phyloP scores from a whole-genome alignment of 306 rosid species.

The Elaeagnus macrophylla region DNA sequence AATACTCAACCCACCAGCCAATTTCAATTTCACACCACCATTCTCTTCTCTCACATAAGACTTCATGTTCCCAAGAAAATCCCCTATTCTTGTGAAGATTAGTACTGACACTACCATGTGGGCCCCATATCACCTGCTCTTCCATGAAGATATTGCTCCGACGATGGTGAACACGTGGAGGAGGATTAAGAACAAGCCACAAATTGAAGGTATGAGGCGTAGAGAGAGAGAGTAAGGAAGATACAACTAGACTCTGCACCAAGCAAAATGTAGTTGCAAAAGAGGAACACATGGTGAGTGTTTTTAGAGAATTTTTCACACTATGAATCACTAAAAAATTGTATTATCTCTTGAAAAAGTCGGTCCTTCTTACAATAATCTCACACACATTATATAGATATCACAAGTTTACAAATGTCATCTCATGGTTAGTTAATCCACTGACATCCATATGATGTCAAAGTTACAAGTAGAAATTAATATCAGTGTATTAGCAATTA shows the following conservation, averaged over 20 bases:
- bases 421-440: too few relatives aligned
- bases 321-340: too few relatives aligned
- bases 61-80: slow-evolving; percentile 52
- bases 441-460: too few relatives aligned
- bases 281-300: slow-evolving; percentile 67
- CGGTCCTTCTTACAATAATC: too few relatives aligned
- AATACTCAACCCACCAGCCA: slow-evolving; percentile 64
- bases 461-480: too few relatives aligned
- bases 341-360: too few relatives aligned
- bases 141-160: slow-evolving; percentile 40
- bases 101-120: slow-evolving; percentile 79
- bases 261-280: slow-evolving; percentile 76
- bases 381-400: too few relatives aligned
- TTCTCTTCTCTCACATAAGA: slow-evolving; percentile 81
- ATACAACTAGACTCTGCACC: slow-evolving; percentile 95
- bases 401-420: too few relatives aligned
- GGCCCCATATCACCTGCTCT: slow-evolving; percentile 57
- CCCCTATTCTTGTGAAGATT: slow-evolving; percentile 49
- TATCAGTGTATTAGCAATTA: too few relatives aligned
- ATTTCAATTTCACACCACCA: slow-evolving; percentile 56
- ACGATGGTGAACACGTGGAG: slow-evolving; percentile 68
- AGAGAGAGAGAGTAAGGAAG: slow-evolving; percentile 90
- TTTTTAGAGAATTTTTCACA: too few relatives aligned
- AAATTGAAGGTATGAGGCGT: slow-evolving; percentile 64
- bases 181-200: slow-evolving; percentile 80